A percentile compares a stretch with the other conserved stretches of the same genome.
Evolutionary conservation across 495 filamentous ascomycete species (phyloP).

Genomic region (Lophiostoma macrostomum): DNA sequence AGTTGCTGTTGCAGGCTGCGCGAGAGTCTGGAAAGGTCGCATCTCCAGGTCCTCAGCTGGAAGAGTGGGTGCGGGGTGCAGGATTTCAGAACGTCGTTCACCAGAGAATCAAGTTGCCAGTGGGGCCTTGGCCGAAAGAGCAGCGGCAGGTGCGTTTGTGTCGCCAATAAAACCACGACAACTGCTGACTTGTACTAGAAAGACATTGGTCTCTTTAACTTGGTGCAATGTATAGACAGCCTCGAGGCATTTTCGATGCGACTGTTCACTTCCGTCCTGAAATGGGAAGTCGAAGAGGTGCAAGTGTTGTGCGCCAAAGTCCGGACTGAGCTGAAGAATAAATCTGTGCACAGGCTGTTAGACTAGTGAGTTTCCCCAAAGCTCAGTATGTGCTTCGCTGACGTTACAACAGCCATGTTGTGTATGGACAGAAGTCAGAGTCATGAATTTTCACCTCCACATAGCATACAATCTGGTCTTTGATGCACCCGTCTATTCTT

Average conservation of each 20-base stretch:
- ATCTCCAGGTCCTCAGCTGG: conserved; percentile 21
- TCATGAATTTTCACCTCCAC: neutral
- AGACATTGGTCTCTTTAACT: conserved; percentile 28
- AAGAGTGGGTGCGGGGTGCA: conserved; percentile 27
- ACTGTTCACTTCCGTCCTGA: conserved; percentile 19
- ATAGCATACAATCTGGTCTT: no score
- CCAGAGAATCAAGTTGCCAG: conserved; percentile 15
- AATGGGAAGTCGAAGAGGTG: conserved; percentile 24
- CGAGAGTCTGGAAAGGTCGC: conserved; percentile 14
- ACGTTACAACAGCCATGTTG: conserved; percentile 14
- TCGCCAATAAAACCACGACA: no score
- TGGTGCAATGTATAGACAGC: conserved; percentile 18
- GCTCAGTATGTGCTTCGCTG: neutral
- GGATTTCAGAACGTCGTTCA: conserved; percentile 35
- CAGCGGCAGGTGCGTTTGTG: conserved; percentile 11
- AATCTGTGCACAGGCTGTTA: conserved; percentile 14
- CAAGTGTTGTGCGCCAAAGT: conserved; percentile 25
- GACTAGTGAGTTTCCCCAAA: conserved; percentile 20
- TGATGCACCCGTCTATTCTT: no score
- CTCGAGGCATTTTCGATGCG: conserved; percentile 27
- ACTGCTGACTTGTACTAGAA: conserved; percentile 18
- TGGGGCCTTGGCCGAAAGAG: conserved; percentile 30
- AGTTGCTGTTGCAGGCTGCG: conserved; percentile 1
- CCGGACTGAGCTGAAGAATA: conserved; percentile 23
- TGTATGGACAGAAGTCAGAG: conserved; percentile 17